Base-by-base conservation (phyloP, 2,329 filamentous ascomycete species). In the Fusarium longipes region DNA sequence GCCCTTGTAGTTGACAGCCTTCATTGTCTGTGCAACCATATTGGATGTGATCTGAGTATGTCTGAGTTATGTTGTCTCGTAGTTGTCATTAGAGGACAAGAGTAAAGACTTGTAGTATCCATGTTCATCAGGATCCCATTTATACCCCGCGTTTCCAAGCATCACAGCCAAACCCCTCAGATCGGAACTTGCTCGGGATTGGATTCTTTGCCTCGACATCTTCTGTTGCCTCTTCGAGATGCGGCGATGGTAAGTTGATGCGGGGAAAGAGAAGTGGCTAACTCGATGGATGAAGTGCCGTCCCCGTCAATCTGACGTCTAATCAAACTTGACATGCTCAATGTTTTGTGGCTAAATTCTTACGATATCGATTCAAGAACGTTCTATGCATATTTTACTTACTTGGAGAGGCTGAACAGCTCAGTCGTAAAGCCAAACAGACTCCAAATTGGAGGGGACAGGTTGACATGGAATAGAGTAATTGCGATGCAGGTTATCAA, bases 1-100 rank as follows among this genome's bases (percentile, higher is more conserved):
- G 2, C 86, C 87, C 42, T 87, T 83, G 69, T 89, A 89, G 71
- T 88, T 87, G 55, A 89, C 81, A 12, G 87, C 87, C 76, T 88
- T 88, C 87, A 89, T 89, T 25, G 79, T 71, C 8, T 72, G 48
- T 1, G 68, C 32, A 38, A 71, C 42, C 71, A 73, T 73, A 29
- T 43, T 70, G 61, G 17, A n/a, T 43, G 20, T 14, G 43, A 42
- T 50, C 15, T 30, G 11, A 33, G 14, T 25, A 35, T 36, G 29
- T 51, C 18, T 29, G 36, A 17, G 12, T 20, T n/a, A 11, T 43
- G 29, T 38, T 22, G 25, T 48, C 24, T 11, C 24, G 32, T 17
- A 8, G 27, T 24, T 40, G 18, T 24, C 9, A 15, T n/a, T n/a
- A n/a, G n/a, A n/a, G 6, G 17, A 33, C 22, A 10, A 47, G 47